Percentiles rank a stretch among this genome's conserved stretches.
Conservation (phyloP, 108 stramenopile species). For the Pseudonitzschia multiseries region DNA sequence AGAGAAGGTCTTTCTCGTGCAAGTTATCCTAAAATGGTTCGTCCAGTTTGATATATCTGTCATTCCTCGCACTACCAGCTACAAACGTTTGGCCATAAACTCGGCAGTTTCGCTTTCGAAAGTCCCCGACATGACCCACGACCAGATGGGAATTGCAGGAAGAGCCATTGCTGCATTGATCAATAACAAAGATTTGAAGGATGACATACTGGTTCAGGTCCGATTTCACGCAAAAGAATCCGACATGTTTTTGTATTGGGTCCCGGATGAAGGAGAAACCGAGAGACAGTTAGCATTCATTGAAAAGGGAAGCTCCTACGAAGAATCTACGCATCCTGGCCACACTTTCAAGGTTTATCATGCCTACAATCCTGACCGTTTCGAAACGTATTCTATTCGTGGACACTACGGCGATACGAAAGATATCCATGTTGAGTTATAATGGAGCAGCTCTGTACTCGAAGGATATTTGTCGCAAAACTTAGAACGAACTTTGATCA, state of each 20-base stretch:
- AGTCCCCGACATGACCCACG: constrained; percentile 33
- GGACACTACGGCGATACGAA: constrained; percentile 37
- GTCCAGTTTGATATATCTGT: constrained; percentile 44
- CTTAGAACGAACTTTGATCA: too few species aligned
- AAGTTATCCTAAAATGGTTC: constrained; percentile 40
- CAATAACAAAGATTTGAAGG: constrained; percentile 42
- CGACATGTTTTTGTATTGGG: constrained; percentile 40
- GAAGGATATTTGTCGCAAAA: neutral
- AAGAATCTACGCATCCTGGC: constrained; percentile 46
- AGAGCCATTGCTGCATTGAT: constrained; percentile 50
- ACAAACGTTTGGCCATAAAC: constrained; percentile 28
- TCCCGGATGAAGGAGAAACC: constrained; percentile 46
- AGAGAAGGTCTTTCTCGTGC: constrained; percentile 22
- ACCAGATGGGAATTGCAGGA: constrained; percentile 33
- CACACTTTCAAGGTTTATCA: constrained; percentile 54
- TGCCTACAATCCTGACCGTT: constrained; percentile 30
- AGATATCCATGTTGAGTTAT: constrained; percentile 45
- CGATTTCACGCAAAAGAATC: constrained; percentile 43
- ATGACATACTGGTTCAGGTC: constrained; percentile 52
- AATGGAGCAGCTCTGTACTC: neutral
- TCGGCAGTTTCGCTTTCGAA: constrained; percentile 31
- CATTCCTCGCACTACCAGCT: constrained; percentile 41
- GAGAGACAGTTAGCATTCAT: constrained; percentile 34
- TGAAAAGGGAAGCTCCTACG: constrained; percentile 31
- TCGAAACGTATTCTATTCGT: constrained; percentile 28